phyloP scores from a whole-genome alignment of 1,139 yeast genomes.

The Pichia sp. region DNA sequence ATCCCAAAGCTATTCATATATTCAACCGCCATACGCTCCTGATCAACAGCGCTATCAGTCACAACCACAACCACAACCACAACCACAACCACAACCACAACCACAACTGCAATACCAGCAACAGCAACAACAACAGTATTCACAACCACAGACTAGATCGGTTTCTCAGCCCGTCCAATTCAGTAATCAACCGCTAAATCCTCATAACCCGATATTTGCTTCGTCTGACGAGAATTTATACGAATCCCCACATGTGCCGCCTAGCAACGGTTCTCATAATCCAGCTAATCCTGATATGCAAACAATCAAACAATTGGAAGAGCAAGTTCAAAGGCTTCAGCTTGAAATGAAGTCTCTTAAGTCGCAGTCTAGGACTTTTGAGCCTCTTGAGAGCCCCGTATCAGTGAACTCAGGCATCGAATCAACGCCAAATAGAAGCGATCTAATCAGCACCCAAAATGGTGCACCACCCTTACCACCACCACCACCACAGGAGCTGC shows the following conservation, averaged over 20 bases:
- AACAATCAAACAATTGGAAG: slow-evolving; percentile 22
- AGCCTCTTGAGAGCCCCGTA: neutral
- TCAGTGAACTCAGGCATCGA: neutral
- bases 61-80: neutral
- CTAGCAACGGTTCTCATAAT: too few species aligned
- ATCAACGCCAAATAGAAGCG: too few species aligned
- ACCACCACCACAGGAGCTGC: slow-evolving; percentile 18
- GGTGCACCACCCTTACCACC: slow-evolving; percentile 24
- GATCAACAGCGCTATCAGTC: neutral
- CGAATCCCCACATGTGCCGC: too few species aligned
- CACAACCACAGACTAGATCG: neutral
- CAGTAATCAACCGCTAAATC: too few species aligned
- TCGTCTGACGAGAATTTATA: too few species aligned
- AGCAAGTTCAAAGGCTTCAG: slow-evolving; percentile 23
- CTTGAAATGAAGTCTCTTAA: slow-evolving; percentile 18
- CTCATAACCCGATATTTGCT: too few species aligned
- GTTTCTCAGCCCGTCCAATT: neutral
- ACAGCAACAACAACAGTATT: neutral
- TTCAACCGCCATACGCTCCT: slow-evolving; percentile 1
- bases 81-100: slow-evolving; percentile 4
- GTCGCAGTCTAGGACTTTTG: neutral
- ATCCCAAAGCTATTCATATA: neutral
- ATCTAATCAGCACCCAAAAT: neutral
- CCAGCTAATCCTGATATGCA: slow-evolving; percentile 7
- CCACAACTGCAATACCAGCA: slow-evolving; percentile 2